phyloP scores from a whole-genome alignment of 2,329 filamentous ascomycete species.

The Achaetomium macrosporum region DNA sequence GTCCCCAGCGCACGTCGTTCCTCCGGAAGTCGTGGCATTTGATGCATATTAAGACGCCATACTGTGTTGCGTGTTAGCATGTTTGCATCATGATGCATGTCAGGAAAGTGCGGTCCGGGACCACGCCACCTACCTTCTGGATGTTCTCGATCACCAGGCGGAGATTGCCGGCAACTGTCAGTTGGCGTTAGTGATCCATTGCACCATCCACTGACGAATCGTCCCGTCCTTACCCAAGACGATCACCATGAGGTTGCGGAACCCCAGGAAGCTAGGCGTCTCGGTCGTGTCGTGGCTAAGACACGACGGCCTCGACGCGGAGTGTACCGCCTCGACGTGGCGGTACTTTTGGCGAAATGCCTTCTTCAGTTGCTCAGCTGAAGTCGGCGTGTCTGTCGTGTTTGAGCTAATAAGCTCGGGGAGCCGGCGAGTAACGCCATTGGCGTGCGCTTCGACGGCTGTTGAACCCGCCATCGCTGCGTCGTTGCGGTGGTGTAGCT shows the following conservation, averaged over 20 bases:
- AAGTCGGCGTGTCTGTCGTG: too few species aligned
- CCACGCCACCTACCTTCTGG: constrained; percentile 60
- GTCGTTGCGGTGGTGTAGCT: too few species aligned
- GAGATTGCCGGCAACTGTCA: constrained; percentile 79
- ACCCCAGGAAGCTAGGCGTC: constrained; percentile 82
- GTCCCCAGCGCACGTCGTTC: constrained; percentile 69
- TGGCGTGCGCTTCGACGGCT: too few species aligned
- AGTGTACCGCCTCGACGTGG: constrained; percentile 85
- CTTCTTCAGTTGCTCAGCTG: background rate
- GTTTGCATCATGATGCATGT: background rate
- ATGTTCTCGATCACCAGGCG: constrained; percentile 95
- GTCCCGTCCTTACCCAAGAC: constrained; percentile 61
- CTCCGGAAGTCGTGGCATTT: constrained; percentile 80
- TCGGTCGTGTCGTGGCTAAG: constrained; percentile 74
- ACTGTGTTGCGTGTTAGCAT: constrained; percentile 44
- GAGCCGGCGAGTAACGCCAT: too few species aligned
- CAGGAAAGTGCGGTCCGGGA: background rate
- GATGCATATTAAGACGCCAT: constrained; percentile 90
- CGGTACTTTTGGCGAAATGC: constrained; percentile 66
- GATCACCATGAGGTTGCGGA: constrained; percentile 93
- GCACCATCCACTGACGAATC: too few species aligned
- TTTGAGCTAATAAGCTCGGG: too few species aligned
- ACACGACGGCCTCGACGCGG: constrained; percentile 64
- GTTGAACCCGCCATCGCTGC: too few species aligned
- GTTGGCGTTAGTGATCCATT: background rate